These are phyloP conservation scores for Claviceps digitariae DNA, from an alignment of 2,329 filamentous ascomycete genomes.

Conservation along the genomic window DNA sequence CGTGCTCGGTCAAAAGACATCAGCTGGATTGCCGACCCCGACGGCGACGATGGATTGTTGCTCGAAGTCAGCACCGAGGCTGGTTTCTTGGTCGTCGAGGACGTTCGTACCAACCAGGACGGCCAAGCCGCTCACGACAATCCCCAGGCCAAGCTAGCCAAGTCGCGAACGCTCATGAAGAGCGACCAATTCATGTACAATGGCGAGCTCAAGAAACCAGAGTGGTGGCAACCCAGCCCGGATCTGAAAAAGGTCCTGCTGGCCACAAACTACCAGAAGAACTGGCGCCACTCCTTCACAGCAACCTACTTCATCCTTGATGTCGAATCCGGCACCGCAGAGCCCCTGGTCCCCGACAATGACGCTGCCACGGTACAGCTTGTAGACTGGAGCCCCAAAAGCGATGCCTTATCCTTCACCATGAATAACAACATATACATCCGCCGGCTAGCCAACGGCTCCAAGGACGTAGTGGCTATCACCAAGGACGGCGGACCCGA, in stretches of 20 bases:
- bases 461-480: conserved; percentile 51
- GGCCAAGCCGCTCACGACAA: conserved; percentile 21
- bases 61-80: conserved; percentile 59
- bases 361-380: conserved; percentile 59
- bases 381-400: conserved; percentile 78
- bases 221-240: conserved; percentile 59
- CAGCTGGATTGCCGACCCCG: conserved; percentile 61
- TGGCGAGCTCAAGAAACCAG: conserved; percentile 40
- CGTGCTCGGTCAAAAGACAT: conserved; percentile 49
- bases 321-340: conserved; percentile 61
- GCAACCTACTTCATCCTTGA: conserved; percentile 87
- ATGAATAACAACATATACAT: conserved; percentile 82
- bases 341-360: conserved; percentile 62
- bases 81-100: conserved; percentile 73
- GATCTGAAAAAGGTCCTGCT: conserved; percentile 79
- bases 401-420: conserved; percentile 81
- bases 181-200: conserved; percentile 45
- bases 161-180: conserved; percentile 64
- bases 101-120: conserved; percentile 46
- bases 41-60: conserved; percentile 71
- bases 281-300: conserved; percentile 84
- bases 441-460: conserved; percentile 42
- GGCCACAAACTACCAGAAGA: conserved; percentile 55
- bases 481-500: conserved; percentile 78
- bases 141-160: conserved; percentile 20